Percentiles rank a stretch among this genome's conserved stretches.
These are phyloP conservation scores for Boletus holoroseus DNA, from an alignment of 1,284 basidiomycete species.

Conservation along the genomic window DNA sequence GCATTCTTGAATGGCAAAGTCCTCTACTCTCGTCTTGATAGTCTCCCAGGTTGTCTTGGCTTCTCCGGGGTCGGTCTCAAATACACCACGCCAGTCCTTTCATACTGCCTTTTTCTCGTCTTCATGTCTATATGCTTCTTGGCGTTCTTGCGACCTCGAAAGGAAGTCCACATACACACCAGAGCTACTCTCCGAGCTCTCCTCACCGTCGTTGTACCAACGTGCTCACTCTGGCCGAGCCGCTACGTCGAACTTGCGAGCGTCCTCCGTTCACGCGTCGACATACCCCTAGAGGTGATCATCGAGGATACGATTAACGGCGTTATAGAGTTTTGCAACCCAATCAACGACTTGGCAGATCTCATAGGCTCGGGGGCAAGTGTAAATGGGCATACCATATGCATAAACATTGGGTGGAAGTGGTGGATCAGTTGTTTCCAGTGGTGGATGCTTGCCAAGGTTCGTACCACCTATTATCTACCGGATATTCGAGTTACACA, in stretches of 20 bases:
- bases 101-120: constrained; percentile 9
- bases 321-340: constrained; percentile 32
- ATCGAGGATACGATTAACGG: constrained; percentile 27
- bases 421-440: constrained; percentile 30
- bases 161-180: constrained; percentile 11
- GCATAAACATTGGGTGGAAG: constrained; percentile 23
- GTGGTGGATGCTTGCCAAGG: constrained; percentile 27
- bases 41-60: background rate
- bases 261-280: constrained; percentile 8
- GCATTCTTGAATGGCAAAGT: background rate
- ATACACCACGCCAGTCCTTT: background rate
- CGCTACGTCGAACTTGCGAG: constrained; percentile 32
- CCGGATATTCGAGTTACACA: constrained; percentile 3
- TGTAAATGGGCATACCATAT: constrained; percentile 21
- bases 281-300: constrained; percentile 27
- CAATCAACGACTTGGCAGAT: constrained; percentile 26
- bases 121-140: constrained; percentile 5
- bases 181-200: constrained; percentile 32
- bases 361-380: constrained; percentile 22
- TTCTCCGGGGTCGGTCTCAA: background rate
- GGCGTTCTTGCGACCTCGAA: constrained; percentile 6
- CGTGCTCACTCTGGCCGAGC: constrained; percentile 35
- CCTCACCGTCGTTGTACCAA: constrained; percentile 32
- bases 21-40: background rate
- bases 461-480: constrained; percentile 15